Conservation (phyloP, 2,329 filamentous ascomycete genomes). For the Colletotrichum sp. region DNA sequence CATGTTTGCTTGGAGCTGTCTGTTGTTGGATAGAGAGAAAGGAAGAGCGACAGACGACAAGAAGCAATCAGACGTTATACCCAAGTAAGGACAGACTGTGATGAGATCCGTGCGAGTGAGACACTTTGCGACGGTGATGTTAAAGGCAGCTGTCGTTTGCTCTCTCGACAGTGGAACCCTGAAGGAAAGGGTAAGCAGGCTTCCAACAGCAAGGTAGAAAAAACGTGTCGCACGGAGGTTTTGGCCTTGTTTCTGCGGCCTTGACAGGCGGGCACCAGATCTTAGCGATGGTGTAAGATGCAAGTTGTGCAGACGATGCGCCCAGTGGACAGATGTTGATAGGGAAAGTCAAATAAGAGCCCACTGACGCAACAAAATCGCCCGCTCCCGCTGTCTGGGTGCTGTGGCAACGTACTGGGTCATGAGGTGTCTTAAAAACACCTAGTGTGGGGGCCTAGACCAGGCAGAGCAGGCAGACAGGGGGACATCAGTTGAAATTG, state of each 20-base stretch:
- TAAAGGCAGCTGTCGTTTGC: neutral
- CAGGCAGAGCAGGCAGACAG: neutral
- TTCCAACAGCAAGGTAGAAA: neutral
- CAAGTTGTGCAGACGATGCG: conserved; percentile 5
- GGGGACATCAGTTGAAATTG: neutral
- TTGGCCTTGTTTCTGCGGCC: conserved; percentile 15
- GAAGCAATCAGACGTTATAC: neutral
- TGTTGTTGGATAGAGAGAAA: neutral
- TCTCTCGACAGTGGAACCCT: neutral
- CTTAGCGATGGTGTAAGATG: conserved; percentile 12
- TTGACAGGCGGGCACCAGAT: conserved; percentile 4
- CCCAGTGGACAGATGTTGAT: conserved; percentile 12
- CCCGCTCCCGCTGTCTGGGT: conserved; percentile 32
- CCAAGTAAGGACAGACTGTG: neutral
- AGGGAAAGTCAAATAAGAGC: conserved; percentile 10
- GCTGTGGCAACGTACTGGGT: conserved; percentile 38
- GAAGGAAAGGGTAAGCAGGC: neutral
- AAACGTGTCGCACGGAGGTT: neutral
- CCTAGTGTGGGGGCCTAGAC: conserved; percentile 8
- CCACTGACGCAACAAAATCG: conserved; percentile 35
- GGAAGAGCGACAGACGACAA: neutral
- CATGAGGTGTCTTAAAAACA: conserved; percentile 16
- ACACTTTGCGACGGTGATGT: conserved; percentile 10
- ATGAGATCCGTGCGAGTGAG: neutral
- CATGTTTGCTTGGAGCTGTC: conserved; percentile 43